Percentiles rank a stretch among this genome's conserved stretches.
These are phyloP conservation scores for Phylloporus sp. DNA, from an alignment of 1,284 basidiomycete species.

Conservation along the genomic window DNA sequence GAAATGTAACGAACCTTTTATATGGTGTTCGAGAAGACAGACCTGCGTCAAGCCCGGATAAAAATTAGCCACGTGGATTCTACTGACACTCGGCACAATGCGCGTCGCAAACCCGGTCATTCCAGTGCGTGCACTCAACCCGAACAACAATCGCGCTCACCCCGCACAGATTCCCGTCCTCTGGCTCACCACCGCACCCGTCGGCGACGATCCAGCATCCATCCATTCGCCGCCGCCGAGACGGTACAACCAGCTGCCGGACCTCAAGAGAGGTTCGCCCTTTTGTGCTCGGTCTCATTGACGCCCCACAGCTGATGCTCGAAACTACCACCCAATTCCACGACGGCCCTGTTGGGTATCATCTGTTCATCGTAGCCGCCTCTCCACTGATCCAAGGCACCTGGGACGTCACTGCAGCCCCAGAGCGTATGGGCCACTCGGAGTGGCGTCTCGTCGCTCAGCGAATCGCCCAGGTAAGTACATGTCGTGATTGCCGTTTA, in stretches of 20 bases:
- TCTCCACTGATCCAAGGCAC: conserved; percentile 50
- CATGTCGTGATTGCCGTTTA: conserved; percentile 16
- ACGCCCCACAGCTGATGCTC: conserved; percentile 35
- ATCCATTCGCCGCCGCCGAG: conserved; percentile 40
- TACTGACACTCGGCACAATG: conserved; percentile 55
- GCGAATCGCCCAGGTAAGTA: conserved; percentile 55
- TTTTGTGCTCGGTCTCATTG: background rate
- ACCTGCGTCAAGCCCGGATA: background rate
- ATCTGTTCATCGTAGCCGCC: conserved; percentile 65
- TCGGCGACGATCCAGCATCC: conserved; percentile 44
- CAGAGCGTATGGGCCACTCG: conserved; percentile 37
- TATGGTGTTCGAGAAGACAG: background rate
- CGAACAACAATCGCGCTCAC: background rate
- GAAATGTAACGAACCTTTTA: too few relatives aligned
- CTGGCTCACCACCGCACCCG: conserved; percentile 47
- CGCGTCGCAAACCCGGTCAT: conserved; percentile 47
- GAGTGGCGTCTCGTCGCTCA: conserved; percentile 53
- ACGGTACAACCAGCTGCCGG: conserved; percentile 49
- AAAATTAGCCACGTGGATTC: conserved; percentile 14
- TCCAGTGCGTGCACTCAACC: conserved; percentile 39
- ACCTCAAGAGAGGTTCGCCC: conserved; percentile 53
- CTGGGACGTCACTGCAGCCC: conserved; percentile 35
- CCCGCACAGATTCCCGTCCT: conserved; percentile 47
- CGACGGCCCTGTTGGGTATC: conserved; percentile 50
- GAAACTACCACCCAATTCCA: conserved; percentile 42